Evolutionary conservation across 108 stramenopile genomes (phyloP).

Genomic region (Nannochloropsis granulata): DNA sequence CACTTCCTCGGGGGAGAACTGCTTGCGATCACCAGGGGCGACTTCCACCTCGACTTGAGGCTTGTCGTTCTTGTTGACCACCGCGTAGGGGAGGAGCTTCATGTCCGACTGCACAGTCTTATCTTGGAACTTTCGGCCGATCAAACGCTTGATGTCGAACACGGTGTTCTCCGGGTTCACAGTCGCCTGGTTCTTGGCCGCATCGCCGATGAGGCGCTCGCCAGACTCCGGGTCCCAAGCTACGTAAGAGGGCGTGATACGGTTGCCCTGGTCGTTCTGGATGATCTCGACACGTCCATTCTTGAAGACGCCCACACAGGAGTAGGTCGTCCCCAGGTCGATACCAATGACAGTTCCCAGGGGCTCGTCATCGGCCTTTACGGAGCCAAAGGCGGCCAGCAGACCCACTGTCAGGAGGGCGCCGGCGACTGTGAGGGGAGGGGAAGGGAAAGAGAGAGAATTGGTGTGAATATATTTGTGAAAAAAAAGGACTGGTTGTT

Average conservation of each 20-base stretch:
- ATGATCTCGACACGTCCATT: slow-evolving; percentile 58
- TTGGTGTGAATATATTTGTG: background rate
- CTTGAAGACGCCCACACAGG: slow-evolving; percentile 58
- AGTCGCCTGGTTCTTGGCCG: slow-evolving; percentile 94
- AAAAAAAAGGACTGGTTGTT: background rate
- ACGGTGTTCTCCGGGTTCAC: slow-evolving; percentile 83
- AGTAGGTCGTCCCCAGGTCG: slow-evolving; percentile 48
- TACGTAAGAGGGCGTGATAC: slow-evolving; percentile 96
- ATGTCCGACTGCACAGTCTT: slow-evolving; percentile 74
- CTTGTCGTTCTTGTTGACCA: slow-evolving; percentile 52
- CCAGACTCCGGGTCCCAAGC: slow-evolving; percentile 82
- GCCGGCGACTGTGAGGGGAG: background rate
- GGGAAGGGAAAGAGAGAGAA: background rate
- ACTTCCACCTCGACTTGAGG: slow-evolving; percentile 52
- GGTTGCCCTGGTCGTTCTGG: slow-evolving; percentile 89
- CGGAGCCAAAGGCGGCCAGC: background rate
- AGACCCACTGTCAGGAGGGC: background rate
- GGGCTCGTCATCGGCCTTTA: slow-evolving; percentile 9
- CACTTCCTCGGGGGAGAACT: slow-evolving; percentile 85
- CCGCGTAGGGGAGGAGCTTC: slow-evolving; percentile 73
- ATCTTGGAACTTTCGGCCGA: slow-evolving; percentile 76
- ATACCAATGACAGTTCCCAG: slow-evolving; percentile 41
- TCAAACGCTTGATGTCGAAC: slow-evolving; percentile 93
- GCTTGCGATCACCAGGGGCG: slow-evolving; percentile 29
- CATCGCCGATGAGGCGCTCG: slow-evolving; percentile 80